phyloP scores from a whole-genome alignment of 352 stramenopile species.

The Pythium aphanidermatum region DNA sequence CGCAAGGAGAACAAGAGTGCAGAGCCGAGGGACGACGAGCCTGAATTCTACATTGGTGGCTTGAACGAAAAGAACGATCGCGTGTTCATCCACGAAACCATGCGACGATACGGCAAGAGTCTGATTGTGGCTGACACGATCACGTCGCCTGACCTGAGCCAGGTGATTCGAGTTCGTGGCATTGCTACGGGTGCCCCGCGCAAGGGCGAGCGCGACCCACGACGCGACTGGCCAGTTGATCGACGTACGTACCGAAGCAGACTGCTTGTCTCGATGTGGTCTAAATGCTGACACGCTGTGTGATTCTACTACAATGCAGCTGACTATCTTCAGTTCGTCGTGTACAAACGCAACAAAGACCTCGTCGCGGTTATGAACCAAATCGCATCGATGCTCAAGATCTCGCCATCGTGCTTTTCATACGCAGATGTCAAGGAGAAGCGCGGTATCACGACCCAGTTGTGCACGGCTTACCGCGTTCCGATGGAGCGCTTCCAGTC shows the following conservation, averaged over 20 bases:
- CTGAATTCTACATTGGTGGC: conserved; percentile 71
- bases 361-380: conserved; percentile 82
- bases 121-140: conserved; percentile 84
- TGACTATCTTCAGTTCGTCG: conserved; percentile 93
- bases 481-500: conserved; percentile 51
- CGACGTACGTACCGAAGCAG: conserved; percentile 39
- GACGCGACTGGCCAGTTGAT: conserved; percentile 63
- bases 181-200: conserved; percentile 26
- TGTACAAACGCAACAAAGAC: conserved; percentile 97
- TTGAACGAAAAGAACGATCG: conserved; percentile 86
- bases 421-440: conserved; percentile 97
- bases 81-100: conserved; percentile 87
- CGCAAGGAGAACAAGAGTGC: conserved; percentile 14
- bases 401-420: conserved; percentile 66
- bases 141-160: conserved; percentile 71
- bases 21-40: conserved; percentile 19
- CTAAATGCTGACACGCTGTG: conserved; percentile 1
- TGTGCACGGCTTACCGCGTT: conserved; percentile 88
- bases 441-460: conserved; percentile 93
- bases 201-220: conserved; percentile 50
- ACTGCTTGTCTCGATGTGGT: neutral
- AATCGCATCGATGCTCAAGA: conserved; percentile 61
- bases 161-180: conserved; percentile 66
- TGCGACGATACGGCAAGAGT: conserved; percentile 73
- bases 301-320: conserved; percentile 34